These are phyloP conservation scores for Pythium monospermum DNA, from an alignment of 352 stramenopile genomes.

Conservation along the genomic window DNA sequence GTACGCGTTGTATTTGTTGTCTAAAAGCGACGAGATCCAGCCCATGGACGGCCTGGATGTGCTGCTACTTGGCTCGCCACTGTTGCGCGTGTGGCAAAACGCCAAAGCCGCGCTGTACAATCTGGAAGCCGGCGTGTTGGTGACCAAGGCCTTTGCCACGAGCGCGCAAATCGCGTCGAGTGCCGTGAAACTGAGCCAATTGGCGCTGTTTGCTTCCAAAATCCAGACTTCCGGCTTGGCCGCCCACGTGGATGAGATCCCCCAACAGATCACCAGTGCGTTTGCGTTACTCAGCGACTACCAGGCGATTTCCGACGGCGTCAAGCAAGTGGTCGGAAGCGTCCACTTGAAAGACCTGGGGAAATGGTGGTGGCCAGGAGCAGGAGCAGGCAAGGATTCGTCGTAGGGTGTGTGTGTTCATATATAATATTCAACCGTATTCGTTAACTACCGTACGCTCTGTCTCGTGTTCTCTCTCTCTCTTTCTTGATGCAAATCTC, in stretches of 20 bases:
- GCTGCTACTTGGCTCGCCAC: constrained; percentile 59
- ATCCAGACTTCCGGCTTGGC: constrained; percentile 46
- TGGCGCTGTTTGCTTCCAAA: constrained; percentile 42
- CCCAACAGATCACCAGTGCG: constrained; percentile 50
- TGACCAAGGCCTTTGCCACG: constrained; percentile 53
- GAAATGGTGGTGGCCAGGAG: constrained; percentile 55
- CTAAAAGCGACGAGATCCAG: constrained; percentile 33
- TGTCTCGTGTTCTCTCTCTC: background rate
- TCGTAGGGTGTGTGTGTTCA: background rate
- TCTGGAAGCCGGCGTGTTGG: constrained; percentile 56
- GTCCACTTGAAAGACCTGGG: constrained; percentile 48
- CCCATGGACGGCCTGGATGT: constrained; percentile 61
- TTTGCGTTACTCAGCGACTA: constrained; percentile 55
- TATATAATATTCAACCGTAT: constrained; percentile 6
- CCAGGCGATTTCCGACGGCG: constrained; percentile 50
- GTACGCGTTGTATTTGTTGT: constrained; percentile 27
- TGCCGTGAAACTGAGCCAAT: constrained; percentile 37
- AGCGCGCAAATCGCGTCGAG: constrained; percentile 52
- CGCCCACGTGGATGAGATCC: constrained; percentile 48
- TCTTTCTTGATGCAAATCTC: background rate
- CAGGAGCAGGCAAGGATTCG: background rate
- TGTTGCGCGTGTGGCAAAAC: constrained; percentile 71
- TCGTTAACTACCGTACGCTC: background rate
- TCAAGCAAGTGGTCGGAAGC: constrained; percentile 49
- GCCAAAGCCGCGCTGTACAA: constrained; percentile 64